Base-by-base conservation (phyloP, 2,329 filamentous ascomycete genomes). In the Penicillium glabrum region DNA sequence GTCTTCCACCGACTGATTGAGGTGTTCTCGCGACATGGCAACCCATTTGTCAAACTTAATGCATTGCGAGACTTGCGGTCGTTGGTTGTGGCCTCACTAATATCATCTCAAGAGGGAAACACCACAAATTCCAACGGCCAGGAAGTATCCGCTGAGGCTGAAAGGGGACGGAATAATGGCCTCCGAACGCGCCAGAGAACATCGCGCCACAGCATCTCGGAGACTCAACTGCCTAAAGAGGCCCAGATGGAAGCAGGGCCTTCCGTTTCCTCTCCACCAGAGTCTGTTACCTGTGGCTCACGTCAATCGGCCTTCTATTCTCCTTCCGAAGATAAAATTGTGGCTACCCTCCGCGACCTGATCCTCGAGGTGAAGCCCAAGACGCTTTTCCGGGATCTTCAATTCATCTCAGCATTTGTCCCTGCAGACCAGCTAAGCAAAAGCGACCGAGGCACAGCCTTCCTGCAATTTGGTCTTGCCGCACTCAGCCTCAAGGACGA, bases 401-500 rank as follows among this genome's bases (percentile, higher is more conserved):
- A 95, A 69, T 90, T 80, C 73, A 86, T 88, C 58, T 83, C 85
- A 3, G 82, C 85, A 0, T 85, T 88, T 59, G 79, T 86, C 4
- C 83, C 85, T 1, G 77, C 80, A 5, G 77, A 82, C 11, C 81
- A 81, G 44, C 74, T 88, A 13, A 84, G 85, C 72, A 82, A 82
- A 64, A 82, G 80, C 3, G 80, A 83, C 16, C 79, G 80, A 51
- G 82, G 85, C 39, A 95, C 92, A 65, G 91, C 93, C 0, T 98
- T 98, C 72, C 90, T 92, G 84, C 91, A 96, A 67, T 89, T 92
- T 26, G 91, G 90, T 0, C 83, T 96, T 6, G 93, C 95, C 0
- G 92, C 93, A 2, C 80, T 97, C n/a, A 86, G 87, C 35, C 82
- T 96, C 52, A 98, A 97, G 73, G 87, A 91, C 63, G 91, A 96